Percentiles rank a stretch among this genome's conserved stretches.
phyloP scores from a whole-genome alignment of 495 filamentous ascomycete species.

The Aspergillus kassunensis region DNA sequence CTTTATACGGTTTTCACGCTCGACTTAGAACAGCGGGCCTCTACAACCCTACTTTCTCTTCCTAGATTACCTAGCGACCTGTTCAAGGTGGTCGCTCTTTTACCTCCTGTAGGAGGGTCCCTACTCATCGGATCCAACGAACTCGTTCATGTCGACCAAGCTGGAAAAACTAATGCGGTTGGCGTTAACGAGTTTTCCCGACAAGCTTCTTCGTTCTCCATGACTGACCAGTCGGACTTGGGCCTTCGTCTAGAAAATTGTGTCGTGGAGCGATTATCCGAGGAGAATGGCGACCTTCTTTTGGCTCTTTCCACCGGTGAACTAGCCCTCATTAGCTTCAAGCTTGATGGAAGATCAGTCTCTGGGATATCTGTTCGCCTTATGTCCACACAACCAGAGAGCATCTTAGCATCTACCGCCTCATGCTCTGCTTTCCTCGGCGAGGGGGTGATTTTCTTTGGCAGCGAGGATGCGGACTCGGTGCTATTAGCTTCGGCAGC shows the following conservation, averaged over 20 bases:
- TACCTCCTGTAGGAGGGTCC: conserved; percentile 81
- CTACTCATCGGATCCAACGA: conserved; percentile 85
- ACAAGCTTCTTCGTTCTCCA: conserved; percentile 69
- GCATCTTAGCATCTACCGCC: conserved; percentile 57
- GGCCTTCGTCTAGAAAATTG: conserved; percentile 79
- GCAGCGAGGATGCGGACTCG: conserved; percentile 81
- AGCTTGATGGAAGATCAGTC: conserved; percentile 87
- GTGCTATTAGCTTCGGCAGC: conserved; percentile 57
- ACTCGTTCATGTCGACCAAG: conserved; percentile 92
- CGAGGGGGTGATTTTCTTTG: conserved; percentile 73
- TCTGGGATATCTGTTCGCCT: conserved; percentile 72
- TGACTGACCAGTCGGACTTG: conserved; percentile 82
- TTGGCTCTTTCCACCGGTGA: conserved; percentile 76
- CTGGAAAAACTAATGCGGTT: conserved; percentile 86
- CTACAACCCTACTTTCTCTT: conserved; percentile 87
- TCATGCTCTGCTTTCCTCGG: conserved; percentile 66
- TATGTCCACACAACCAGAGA: conserved; percentile 53
- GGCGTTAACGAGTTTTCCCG: conserved; percentile 90
- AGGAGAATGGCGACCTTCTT: conserved; percentile 74
- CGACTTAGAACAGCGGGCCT: conserved; percentile 89
- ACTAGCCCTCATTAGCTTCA: conserved; percentile 73
- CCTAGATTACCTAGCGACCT: conserved; percentile 82
- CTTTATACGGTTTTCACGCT: conserved; percentile 93
- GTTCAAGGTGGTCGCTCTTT: conserved; percentile 77
- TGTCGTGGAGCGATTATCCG: conserved; percentile 67